These are phyloP conservation scores for Trichoderma sp. DNA, from an alignment of 2,329 filamentous ascomycete species.

Conservation along the genomic window DNA sequence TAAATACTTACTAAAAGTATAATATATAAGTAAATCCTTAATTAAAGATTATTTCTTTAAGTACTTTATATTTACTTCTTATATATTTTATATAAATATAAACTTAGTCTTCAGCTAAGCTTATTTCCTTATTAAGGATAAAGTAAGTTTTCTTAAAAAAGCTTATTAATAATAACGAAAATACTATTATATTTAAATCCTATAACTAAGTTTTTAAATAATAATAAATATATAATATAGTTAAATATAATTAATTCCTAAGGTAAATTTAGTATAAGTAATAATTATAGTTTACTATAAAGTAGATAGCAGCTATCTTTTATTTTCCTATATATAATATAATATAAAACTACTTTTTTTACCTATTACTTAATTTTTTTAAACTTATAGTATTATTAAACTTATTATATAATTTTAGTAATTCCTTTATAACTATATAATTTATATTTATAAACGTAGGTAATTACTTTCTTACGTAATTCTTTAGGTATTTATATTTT, in stretches of 20 bases:
- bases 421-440: background rate
- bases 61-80: too few relatives aligned
- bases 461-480: background rate
- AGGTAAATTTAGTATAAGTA: background rate
- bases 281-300: background rate
- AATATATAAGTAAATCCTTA: too few relatives aligned
- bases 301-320: background rate
- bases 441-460: background rate
- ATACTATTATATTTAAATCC: too few relatives aligned
- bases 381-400: background rate
- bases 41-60: too few relatives aligned
- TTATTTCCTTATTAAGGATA: background rate
- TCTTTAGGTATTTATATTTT: background rate
- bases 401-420: background rate
- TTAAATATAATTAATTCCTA: background rate
- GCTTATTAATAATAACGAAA: too few relatives aligned
- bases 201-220: too few relatives aligned
- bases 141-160: background rate
- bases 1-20: too few relatives aligned
- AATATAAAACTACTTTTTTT: background rate
- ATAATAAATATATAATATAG: too few relatives aligned
- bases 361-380: background rate
- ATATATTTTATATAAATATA: background rate
- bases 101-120: background rate
- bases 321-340: background rate